These are phyloP conservation scores for Rhodotorula paludigena DNA, from an alignment of 768 basidiomycete species.

Conservation along the genomic window DNA sequence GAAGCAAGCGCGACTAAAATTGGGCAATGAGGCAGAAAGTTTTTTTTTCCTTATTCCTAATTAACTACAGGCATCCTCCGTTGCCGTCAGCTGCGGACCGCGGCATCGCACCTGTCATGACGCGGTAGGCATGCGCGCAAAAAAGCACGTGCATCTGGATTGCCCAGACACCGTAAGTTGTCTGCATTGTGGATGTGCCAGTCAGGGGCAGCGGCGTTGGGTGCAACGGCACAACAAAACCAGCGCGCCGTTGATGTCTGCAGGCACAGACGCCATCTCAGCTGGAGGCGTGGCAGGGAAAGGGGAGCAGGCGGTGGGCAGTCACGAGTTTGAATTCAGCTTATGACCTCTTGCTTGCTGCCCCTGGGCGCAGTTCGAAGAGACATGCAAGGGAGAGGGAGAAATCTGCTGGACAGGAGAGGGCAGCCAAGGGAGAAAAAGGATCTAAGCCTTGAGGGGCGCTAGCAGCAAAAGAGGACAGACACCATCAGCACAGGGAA, in stretches of 20 bases:
- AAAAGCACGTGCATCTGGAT: not conserved
- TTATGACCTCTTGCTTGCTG: not conserved
- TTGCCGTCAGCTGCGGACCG: not conserved
- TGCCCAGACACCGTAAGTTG: constrained; percentile 5
- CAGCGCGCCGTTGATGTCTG: not conserved
- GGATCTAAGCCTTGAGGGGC: no score
- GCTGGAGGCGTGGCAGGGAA: not conserved
- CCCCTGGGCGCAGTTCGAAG: no score
- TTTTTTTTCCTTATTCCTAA: not conserved
- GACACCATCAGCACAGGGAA: no score
- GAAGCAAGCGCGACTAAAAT: not conserved
- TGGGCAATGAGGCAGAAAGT: constrained; percentile 1
- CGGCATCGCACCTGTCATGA: not conserved
- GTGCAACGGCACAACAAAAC: not conserved
- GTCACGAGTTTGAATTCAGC: not conserved
- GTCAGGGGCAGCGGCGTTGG: not conserved
- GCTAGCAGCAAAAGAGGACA: no score
- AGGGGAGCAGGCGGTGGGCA: not conserved
- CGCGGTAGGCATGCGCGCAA: not conserved
- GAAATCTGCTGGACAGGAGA: no score
- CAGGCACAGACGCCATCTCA: not conserved
- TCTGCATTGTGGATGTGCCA: not conserved
- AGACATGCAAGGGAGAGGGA: no score
- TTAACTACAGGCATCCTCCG: rapidly evolving
- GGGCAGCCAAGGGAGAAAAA: no score